A percentile compares a stretch with the other conserved stretches of the same genome.
phyloP scores from a whole-genome alignment of 495 filamentous ascomycete species.

The Hyaloscypha bicolor region DNA sequence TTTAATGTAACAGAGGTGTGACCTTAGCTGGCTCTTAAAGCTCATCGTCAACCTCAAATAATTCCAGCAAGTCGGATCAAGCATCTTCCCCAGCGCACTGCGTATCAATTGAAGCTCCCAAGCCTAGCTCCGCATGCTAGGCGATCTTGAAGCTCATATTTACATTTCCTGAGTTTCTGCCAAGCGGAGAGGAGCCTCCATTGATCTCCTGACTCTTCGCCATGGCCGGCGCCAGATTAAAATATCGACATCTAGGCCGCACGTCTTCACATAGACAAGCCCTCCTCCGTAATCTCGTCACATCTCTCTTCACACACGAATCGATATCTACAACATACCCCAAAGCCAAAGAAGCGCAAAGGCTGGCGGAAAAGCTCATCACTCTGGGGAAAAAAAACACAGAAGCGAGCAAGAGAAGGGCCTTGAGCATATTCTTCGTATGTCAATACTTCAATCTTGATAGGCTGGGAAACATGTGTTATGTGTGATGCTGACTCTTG shows the following conservation, averaged over 20 bases:
- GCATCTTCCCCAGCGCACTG: not conserved
- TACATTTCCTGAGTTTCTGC: not conserved
- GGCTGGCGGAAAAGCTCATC: slow-evolving; percentile 89
- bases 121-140: not conserved
- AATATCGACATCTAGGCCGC: slow-evolving; percentile 86
- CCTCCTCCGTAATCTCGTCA: slow-evolving; percentile 93
- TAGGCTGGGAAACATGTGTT: slow-evolving; percentile 74
- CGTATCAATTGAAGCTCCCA: not conserved
- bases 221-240: slow-evolving; percentile 84
- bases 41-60: slow-evolving; percentile 1
- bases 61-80: not conserved
- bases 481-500: slow-evolving; percentile 59
- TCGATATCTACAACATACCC: slow-evolving; percentile 91
- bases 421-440: slow-evolving; percentile 81
- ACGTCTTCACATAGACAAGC: slow-evolving; percentile 85
- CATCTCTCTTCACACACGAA: slow-evolving; percentile 91
- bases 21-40: not conserved
- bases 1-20: not conserved
- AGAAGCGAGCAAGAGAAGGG: slow-evolving; percentile 67
- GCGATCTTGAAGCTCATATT: not conserved
- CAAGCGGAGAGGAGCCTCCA: not conserved
- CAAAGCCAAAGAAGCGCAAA: slow-evolving; percentile 96
- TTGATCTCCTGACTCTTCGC: slow-evolving; percentile 19
- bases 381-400: slow-evolving; percentile 91
- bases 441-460: slow-evolving; percentile 39